phyloP scores from a whole-genome alignment of 805 yeast species.

The Yamadazyma sp. region DNA sequence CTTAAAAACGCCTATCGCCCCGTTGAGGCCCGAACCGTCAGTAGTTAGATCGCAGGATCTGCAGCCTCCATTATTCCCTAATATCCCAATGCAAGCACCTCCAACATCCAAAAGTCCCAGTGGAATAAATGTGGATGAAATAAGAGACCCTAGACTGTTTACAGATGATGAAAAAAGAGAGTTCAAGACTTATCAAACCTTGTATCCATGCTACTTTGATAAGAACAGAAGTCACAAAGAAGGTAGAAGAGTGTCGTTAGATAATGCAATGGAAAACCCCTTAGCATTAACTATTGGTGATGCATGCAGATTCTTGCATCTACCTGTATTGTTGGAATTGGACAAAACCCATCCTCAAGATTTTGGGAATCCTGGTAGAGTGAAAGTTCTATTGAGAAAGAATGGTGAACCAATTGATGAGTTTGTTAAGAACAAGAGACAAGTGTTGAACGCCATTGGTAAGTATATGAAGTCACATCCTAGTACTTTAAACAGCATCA shows the following conservation, averaged over 20 bases:
- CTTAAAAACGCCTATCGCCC: conserved; percentile 69
- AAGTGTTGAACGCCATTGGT: conserved; percentile 59
- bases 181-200: conserved; percentile 64
- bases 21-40: conserved; percentile 55
- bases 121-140: conserved; percentile 18
- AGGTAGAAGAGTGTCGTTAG: conserved; percentile 76
- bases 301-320: conserved; percentile 51
- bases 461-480: conserved; percentile 64
- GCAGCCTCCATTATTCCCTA: conserved; percentile 25
- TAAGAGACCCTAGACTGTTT: conserved; percentile 36
- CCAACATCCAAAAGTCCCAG: conserved; percentile 17
- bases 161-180: conserved; percentile 60
- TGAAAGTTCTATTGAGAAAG: conserved; percentile 67
- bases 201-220: conserved; percentile 95
- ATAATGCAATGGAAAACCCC: conserved; percentile 81
- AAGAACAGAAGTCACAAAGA: conserved; percentile 66
- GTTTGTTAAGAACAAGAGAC: conserved; percentile 53
- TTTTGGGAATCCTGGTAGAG: conserved; percentile 97
- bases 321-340: conserved; percentile 61
- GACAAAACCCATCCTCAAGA: conserved; percentile 94
- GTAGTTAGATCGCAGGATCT: conserved; percentile 61
- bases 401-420: conserved; percentile 40
- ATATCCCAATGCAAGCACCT: conserved; percentile 17
- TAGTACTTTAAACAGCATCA: conserved; percentile 61
- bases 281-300: conserved; percentile 79